Evolutionary conservation across 768 basidiomycete genomes (phyloP), one percentile per base, ranked within the genome.

Genomic region (Paxillus ammoniavirescens): DNA sequence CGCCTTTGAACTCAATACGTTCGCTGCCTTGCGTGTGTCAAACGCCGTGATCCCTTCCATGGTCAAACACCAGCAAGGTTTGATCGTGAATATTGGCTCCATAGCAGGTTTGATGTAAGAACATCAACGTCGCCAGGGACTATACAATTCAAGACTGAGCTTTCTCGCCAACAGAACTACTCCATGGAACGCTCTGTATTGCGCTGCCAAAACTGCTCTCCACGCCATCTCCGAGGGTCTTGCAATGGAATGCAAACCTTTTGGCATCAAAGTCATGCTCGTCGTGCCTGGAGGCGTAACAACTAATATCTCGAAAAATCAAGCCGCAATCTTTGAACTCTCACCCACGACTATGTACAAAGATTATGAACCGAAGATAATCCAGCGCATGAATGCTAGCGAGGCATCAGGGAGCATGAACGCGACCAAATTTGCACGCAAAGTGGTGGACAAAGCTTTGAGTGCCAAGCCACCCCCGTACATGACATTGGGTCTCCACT

Each of bases 61-160:
- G 91, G 84, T 87, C 2, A 66, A 78, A 50, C 78, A 78, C 46
- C 75, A 73, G 54, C 72, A 72, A 41, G 91, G 91, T 1, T 68
- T 84, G 21, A 81, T 93, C 51, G 77, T 93, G 36, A 91, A 89
- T 56, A 78, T 91, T 23, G 87, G 89, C 10, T 90, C 88, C 3
- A 64, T 91, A 47, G 79, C 75, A 30, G 89, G 81, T 4, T 74
- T 82, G 30, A 69, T 79, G 86, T 87, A 65, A 62, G 82, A 72
- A 31, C 35, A 38, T 18, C 5, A 6, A 15, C 5, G 6, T n/a
- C 15, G 10, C 12, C 21, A 42, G 26, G 21, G 49, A 26, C 26
- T 26, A 26, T 26, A 47, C 14, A 21, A 36, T 23, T 26, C 26
- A 26, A 26, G 26, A 4, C 42, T 37, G 44, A 55, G 37, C 52